Conservation (phyloP, 2,329 filamentous ascomycete genomes). For the Diaporthe australafricana region DNA sequence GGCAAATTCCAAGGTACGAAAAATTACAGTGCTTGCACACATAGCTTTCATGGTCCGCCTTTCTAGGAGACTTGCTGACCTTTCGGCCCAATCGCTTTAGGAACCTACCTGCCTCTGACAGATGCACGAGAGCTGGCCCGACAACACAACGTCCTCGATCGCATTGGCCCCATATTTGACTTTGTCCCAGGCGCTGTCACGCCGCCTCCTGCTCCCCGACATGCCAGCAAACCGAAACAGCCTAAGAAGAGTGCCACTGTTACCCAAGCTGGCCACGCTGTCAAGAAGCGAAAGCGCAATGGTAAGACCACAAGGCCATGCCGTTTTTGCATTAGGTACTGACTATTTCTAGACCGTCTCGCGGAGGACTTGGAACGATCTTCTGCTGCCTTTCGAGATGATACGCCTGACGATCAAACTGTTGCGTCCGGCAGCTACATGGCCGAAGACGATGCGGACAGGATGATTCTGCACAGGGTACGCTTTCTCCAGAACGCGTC, state of each 20-base stretch:
- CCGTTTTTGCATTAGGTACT: constrained; percentile 39
- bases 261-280: constrained; percentile 22
- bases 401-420: constrained; percentile 85
- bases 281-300: constrained; percentile 34
- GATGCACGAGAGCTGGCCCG: constrained; percentile 85
- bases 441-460: constrained; percentile 81
- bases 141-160: constrained; percentile 87
- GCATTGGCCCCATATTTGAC: constrained; percentile 89
- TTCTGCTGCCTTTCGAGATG: constrained; percentile 58
- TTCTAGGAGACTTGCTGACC: constrained; percentile 17
- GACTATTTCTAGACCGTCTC: constrained; percentile 48
- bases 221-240: constrained; percentile 87
- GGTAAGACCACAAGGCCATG: neutral
- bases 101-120: constrained; percentile 94
- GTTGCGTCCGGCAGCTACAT: constrained; percentile 87
- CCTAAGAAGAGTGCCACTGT: constrained; percentile 71
- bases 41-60: neutral
- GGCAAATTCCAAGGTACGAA: constrained; percentile 92
- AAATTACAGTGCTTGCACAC: neutral
- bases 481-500: neutral
- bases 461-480: constrained; percentile 63
- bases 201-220: constrained; percentile 93
- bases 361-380: constrained; percentile 72
- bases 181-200: constrained; percentile 86
- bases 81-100: constrained; percentile 54